Evolutionary conservation across 805 yeast genomes (phyloP).

Genomic region (Suhomyces pyralidae): DNA sequence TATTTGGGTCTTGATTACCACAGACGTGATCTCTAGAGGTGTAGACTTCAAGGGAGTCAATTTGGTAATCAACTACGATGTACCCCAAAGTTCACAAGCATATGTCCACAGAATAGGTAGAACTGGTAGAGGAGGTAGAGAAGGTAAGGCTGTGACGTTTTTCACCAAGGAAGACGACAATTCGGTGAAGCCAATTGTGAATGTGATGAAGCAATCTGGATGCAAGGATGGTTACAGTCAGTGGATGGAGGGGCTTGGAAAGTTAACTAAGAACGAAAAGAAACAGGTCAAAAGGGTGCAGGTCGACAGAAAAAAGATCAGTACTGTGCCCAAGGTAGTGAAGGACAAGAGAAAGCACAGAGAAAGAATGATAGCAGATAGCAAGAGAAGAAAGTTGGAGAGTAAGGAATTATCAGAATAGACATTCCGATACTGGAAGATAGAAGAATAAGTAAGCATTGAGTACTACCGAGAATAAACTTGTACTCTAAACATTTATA

Average conservation of each 20-base stretch:
- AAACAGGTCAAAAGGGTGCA: constrained; percentile 54
- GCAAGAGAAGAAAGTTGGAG: constrained; percentile 55
- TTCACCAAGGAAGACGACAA: constrained; percentile 86
- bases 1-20: constrained; percentile 93
- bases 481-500: neutral
- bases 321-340: constrained; percentile 76
- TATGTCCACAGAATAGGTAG: constrained; percentile 98
- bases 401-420: neutral
- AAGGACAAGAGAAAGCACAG: constrained; percentile 61
- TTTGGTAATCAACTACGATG: constrained; percentile 92
- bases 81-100: constrained; percentile 89
- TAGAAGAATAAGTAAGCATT: neutral
- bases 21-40: constrained; percentile 96
- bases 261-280: constrained; percentile 63
- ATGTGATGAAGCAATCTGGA: constrained; percentile 95
- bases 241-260: constrained; percentile 78
- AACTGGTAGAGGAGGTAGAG: constrained; percentile 92
- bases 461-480: neutral
- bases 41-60: constrained; percentile 96
- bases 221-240: constrained; percentile 56
- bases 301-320: constrained; percentile 66
- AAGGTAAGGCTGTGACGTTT: constrained; percentile 85
- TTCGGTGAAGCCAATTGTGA: constrained; percentile 77
- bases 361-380: constrained; percentile 71
- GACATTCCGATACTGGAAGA: neutral